Conservation (phyloP, 2,329 filamentous ascomycete species). For the Orbilia quercus region DNA sequence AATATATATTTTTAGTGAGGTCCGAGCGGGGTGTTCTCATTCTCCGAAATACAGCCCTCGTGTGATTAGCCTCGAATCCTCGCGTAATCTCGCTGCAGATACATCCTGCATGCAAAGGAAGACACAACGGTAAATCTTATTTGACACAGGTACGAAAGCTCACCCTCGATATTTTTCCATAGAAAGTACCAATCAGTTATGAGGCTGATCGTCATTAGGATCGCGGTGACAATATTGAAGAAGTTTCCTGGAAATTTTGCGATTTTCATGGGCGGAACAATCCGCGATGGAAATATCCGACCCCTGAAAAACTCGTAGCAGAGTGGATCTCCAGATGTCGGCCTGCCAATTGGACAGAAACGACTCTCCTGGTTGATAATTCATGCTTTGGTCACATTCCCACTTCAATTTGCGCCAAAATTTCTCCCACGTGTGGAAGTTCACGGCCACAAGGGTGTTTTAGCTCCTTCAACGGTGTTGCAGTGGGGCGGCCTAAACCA, state of each 20-base stretch:
- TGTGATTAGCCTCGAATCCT: too few relatives aligned
- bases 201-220: neutral
- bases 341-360: constrained; percentile 28
- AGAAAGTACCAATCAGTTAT: neutral
- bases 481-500: constrained; percentile 32
- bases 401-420: constrained; percentile 4
- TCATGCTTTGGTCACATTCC: constrained; percentile 7
- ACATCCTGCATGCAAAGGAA: too few relatives aligned
- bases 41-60: too few relatives aligned
- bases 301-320: constrained; percentile 9
- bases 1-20: too few relatives aligned
- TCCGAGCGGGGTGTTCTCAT: too few relatives aligned
- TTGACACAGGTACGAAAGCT: too few relatives aligned
- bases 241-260: too few relatives aligned
- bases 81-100: too few relatives aligned
- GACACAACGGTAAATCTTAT: too few relatives aligned
- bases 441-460: constrained; percentile 21
- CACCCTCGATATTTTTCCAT: too few relatives aligned
- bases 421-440: constrained; percentile 27
- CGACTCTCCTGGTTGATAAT: neutral
- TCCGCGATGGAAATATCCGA: constrained; percentile 19
- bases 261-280: neutral
- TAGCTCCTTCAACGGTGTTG: constrained; percentile 20
- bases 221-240: too few relatives aligned
- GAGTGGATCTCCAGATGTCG: neutral